A percentile compares a stretch with the other conserved stretches of the same genome.
Conservation (phyloP, 2,329 filamentous ascomycete genomes). For the Metarhizium robertsii region DNA sequence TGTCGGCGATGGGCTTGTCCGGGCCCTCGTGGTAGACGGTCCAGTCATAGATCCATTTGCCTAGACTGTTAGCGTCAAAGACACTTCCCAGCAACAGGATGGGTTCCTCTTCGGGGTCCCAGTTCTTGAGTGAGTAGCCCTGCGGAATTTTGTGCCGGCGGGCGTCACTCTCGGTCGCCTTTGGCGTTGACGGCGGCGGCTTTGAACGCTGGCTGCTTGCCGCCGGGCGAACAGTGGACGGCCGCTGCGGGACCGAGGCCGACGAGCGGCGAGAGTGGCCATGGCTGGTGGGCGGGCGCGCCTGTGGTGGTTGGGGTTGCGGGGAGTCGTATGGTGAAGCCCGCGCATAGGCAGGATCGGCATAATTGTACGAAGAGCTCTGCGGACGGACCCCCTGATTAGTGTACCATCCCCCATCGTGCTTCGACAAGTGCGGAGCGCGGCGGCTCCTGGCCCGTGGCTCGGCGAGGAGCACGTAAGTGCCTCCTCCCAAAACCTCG, state of each 20-base stretch:
- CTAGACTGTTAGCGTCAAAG: constrained; percentile 93
- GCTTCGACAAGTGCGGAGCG: constrained; percentile 26
- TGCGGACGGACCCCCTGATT: constrained; percentile 49
- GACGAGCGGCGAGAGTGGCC: constrained; percentile 37
- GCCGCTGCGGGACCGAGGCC: constrained; percentile 39
- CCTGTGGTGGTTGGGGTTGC: constrained; percentile 26
- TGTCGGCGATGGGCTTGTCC: constrained; percentile 73
- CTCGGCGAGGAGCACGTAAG: constrained; percentile 42
- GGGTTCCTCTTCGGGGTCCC: constrained; percentile 89
- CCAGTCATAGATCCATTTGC: constrained; percentile 99
- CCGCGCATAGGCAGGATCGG: constrained; percentile 26
- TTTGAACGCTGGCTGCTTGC: constrained; percentile 16
- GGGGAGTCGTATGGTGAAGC: constrained; percentile 32
- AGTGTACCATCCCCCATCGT: constrained; percentile 47
- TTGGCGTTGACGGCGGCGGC: constrained; percentile 26
- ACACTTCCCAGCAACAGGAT: constrained; percentile 92
- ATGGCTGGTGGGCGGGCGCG: constrained; percentile 31
- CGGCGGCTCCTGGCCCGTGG: constrained; percentile 28
- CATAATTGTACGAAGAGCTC: constrained; percentile 26
- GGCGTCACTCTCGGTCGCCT: constrained; percentile 52
- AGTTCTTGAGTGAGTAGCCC: constrained; percentile 95
- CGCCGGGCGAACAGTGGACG: constrained; percentile 41
- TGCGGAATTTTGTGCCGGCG: constrained; percentile 65
- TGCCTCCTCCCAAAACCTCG: constrained; percentile 40
- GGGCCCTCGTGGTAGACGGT: constrained; percentile 84